These are phyloP conservation scores for Hypoxylon rickii DNA, from an alignment of 495 filamentous ascomycete species.

Conservation along the genomic window DNA sequence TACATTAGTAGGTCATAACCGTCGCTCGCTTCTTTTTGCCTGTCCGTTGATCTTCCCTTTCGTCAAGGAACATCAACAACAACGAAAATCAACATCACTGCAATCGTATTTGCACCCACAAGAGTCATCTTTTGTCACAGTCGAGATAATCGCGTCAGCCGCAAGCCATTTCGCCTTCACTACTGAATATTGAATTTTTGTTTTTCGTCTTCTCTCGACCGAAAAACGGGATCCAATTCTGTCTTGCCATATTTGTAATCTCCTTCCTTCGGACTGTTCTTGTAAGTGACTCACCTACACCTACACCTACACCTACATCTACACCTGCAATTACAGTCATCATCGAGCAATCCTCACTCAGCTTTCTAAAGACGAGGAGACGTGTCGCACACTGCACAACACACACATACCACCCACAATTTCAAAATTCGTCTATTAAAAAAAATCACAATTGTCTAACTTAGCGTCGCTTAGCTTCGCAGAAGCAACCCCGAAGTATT, in stretches of 20 bases:
- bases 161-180: constrained; percentile 45
- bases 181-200: constrained; percentile 27
- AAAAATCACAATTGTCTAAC: constrained; percentile 14
- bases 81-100: constrained; percentile 47
- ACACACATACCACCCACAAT: neutral
- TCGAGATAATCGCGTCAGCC: constrained; percentile 56
- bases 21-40: constrained; percentile 16
- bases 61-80: constrained; percentile 50
- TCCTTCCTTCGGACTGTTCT: constrained; percentile 40
- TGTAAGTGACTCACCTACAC: constrained; percentile 48
- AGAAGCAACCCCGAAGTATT: constrained; percentile 56
- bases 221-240: constrained; percentile 41
- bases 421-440: neutral
- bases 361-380: neutral
- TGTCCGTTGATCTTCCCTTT: constrained; percentile 40
- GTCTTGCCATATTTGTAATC: constrained; percentile 43
- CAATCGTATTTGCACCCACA: constrained; percentile 45
- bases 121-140: constrained; percentile 60
- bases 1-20: constrained; percentile 35
- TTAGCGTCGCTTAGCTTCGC: constrained; percentile 36
- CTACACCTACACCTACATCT: too few species aligned
- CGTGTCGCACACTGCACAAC: neutral
- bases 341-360: constrained; percentile 1
- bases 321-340: constrained; percentile 16
- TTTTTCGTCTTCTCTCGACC: constrained; percentile 36